Evolutionary conservation across 805 yeast species (phyloP).

Genomic region (Myxozyma lipomycoides): DNA sequence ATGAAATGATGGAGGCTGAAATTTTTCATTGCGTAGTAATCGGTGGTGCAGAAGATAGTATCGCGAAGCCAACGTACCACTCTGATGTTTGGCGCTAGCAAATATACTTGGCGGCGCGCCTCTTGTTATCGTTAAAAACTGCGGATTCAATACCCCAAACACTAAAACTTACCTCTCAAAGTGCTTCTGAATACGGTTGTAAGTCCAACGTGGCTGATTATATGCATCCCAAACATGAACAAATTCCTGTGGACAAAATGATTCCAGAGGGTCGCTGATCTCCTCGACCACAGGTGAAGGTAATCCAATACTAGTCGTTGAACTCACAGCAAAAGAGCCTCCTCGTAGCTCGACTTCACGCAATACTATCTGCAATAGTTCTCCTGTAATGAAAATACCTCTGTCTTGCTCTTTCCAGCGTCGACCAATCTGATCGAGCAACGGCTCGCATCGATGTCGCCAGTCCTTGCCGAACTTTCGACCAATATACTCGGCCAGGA

Average conservation of each 20-base stretch:
- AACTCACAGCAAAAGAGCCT: constrained; percentile 24
- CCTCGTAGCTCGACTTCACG: constrained; percentile 48
- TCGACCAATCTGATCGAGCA: constrained; percentile 72
- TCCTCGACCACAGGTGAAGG: constrained; percentile 3
- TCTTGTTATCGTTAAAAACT: constrained; percentile 3
- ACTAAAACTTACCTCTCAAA: constrained; percentile 20
- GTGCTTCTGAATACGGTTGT: constrained; percentile 51
- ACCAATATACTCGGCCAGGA: constrained; percentile 73
- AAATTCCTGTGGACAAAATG: constrained; percentile 44
- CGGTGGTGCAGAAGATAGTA: constrained; percentile 66
- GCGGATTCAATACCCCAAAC: background rate
- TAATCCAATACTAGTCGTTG: background rate
- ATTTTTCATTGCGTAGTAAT: constrained; percentile 67
- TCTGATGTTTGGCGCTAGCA: constrained; percentile 48
- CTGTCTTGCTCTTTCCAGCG: constrained; percentile 87
- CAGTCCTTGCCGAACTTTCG: constrained; percentile 78
- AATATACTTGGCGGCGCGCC: constrained; percentile 16
- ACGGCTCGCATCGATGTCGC: constrained; percentile 63
- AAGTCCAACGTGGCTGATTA: constrained; percentile 60
- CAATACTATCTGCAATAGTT: constrained; percentile 59
- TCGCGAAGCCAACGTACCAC: constrained; percentile 28
- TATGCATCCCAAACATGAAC: constrained; percentile 62
- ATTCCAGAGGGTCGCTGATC: constrained; percentile 23
- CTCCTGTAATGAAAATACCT: constrained; percentile 80
- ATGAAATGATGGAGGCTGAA: constrained; percentile 52